Evolutionary conservation across 371 early-diverging fungal genomes (phyloP).

Genomic region (Basidiobolus heterosporus): DNA sequence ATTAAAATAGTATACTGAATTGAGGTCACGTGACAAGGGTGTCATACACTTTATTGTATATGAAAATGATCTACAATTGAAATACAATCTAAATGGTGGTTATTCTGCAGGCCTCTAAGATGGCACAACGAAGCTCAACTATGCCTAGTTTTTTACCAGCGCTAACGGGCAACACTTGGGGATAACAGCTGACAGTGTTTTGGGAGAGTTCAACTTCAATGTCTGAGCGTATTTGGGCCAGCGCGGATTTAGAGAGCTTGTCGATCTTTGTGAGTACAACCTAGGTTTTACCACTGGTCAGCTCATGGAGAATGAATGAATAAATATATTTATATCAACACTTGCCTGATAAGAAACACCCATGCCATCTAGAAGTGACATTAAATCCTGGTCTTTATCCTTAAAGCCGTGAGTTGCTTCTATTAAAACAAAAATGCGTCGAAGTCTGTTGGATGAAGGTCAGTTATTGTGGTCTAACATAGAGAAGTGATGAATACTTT

Average conservation of each 20-base stretch:
- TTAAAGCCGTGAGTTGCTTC: constrained; percentile 55
- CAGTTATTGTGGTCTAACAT: background rate
- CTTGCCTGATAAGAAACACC: constrained; percentile 23
- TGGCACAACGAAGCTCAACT: constrained; percentile 13
- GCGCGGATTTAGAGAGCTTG: constrained; percentile 23
- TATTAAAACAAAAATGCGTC: constrained; percentile 40
- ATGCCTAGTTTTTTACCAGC: constrained; percentile 11
- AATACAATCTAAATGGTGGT: no score
- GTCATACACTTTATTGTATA: no score
- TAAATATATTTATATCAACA: no score
- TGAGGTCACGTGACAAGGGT: no score
- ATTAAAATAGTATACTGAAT: no score
- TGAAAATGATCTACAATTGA: no score
- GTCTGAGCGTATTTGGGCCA: constrained; percentile 14
- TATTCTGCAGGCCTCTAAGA: constrained; percentile 7
- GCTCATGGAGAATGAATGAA: no score
- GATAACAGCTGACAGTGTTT: constrained; percentile 33
- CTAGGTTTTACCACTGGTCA: constrained; percentile 4
- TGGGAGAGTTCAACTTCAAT: constrained; percentile 26
- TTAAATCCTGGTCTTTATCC: constrained; percentile 33
- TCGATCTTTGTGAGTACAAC: constrained; percentile 51
- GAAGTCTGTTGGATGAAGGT: constrained; percentile 18
- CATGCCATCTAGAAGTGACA: constrained; percentile 34
- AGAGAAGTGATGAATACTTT: constrained; percentile 8
- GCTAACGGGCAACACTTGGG: constrained; percentile 21